Conservation (phyloP, 257 asterid genomes). For the Cynanchum wilfordii region DNA sequence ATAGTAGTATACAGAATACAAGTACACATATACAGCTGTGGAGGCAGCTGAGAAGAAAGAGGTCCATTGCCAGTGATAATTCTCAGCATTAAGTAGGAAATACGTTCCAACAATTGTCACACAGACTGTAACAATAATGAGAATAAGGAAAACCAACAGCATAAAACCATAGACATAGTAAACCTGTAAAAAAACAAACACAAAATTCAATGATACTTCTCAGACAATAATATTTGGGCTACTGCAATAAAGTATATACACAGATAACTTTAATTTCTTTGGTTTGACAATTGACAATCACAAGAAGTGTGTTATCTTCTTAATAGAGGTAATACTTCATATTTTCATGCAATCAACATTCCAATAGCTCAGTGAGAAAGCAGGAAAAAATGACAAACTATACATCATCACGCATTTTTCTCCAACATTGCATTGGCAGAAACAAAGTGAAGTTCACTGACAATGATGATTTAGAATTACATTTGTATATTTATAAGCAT, state of each 20-base stretch:
- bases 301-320: neutral
- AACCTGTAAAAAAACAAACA: constrained; percentile 33
- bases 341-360: neutral
- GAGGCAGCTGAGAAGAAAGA: constrained; percentile 67
- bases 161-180: constrained; percentile 67
- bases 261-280: too few species aligned
- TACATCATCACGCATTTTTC: neutral
- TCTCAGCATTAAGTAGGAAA: constrained; percentile 67
- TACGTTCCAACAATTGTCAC: constrained; percentile 63
- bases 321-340: neutral
- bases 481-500: neutral
- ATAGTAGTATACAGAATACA: constrained; percentile 57
- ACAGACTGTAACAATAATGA: constrained; percentile 54
- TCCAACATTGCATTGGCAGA: neutral
- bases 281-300: too few species aligned
- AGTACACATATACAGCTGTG: constrained; percentile 50
- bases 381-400: neutral
- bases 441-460: neutral
- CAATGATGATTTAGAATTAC: neutral
- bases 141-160: constrained; percentile 63
- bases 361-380: neutral
- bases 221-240: neutral
- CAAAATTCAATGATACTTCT: neutral
- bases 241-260: neutral
- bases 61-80: constrained; percentile 77